phyloP scores from a whole-genome alignment of 2,329 filamentous ascomycete species.

The Helotiales sp. region DNA sequence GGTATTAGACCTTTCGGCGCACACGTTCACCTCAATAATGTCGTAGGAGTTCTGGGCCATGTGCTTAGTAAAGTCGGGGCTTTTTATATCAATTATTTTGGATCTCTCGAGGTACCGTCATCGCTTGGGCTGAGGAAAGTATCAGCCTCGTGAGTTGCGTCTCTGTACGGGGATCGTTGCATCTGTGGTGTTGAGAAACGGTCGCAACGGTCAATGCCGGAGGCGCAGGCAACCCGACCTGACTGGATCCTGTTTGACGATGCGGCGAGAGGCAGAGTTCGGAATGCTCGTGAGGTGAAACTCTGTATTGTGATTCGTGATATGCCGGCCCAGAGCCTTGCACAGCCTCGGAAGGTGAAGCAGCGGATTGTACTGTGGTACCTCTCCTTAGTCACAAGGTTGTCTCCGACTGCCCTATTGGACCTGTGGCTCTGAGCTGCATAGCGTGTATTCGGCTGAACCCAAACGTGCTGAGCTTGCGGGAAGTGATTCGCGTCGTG shows the following conservation, averaged over 20 bases:
- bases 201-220: background rate
- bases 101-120: background rate
- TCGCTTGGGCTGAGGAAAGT: background rate
- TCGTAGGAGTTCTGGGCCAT: too few relatives aligned
- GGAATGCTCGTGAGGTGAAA: background rate
- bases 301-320: background rate
- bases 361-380: too few relatives aligned
- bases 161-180: background rate
- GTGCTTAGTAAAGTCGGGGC: too few relatives aligned
- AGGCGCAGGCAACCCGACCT: background rate
- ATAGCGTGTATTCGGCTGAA: background rate
- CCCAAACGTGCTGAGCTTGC: too few relatives aligned
- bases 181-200: background rate
- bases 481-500: background rate
- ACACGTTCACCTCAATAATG: too few relatives aligned
- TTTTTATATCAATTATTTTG: too few relatives aligned
- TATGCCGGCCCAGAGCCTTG: background rate
- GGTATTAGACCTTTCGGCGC: too few relatives aligned
- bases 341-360: slow-evolving; percentile 4
- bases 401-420: too few relatives aligned
- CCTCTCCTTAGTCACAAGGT: too few relatives aligned
- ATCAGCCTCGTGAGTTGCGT: background rate
- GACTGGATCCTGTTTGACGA: background rate
- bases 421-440: background rate
- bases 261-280: background rate